Evolutionary conservation across 2,329 filamentous ascomycete species (phyloP), one percentile per base, ranked within the genome.

Genomic region (Reticulascus tulasneorum): DNA sequence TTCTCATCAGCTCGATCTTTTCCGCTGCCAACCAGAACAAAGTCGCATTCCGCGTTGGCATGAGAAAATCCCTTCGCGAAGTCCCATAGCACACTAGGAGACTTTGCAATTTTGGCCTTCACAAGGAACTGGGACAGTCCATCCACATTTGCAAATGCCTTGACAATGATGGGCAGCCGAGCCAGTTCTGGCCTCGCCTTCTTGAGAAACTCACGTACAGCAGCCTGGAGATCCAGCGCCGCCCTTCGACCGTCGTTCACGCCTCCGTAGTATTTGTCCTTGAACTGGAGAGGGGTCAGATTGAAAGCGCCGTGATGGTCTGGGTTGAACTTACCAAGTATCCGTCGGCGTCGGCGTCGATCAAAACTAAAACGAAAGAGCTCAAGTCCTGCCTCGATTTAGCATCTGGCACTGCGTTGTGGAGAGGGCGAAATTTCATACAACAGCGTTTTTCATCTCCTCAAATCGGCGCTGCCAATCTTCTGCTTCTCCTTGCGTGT

Each of bases 351-450:
- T 42, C 26, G 31, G 29, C 24, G 23, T 47, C 27, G 47, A 47
- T 27, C 39, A 38, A n/a, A 34, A 42, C 16, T 50, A 48, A 45
- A 38, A 44, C 9, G 9, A 20, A 29, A 6, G 16, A 18, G 7
- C 6, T 29, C 3, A 8, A 7, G 12, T 10, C 10, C 16, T 29
- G 16, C 5, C 5, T 20, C 4, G 3, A 5, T 11, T 4, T n/a
- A 9, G 15, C 16, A n/a, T n/a, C n/a, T n/a, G n/a, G n/a, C n/a
- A n/a, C n/a, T n/a, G n/a, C n/a, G n/a, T n/a, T n/a, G n/a, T n/a
- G n/a, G n/a, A n/a, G n/a, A n/a, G n/a, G n/a, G n/a, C 7, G 5
- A 19, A 12, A 6, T 6, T 16, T 3, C 13, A n/a, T 8, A 20
- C 28, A n/a, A 29, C 7, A 4, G 28, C n/a, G 17, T 29, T 12